These are phyloP conservation scores for Cryptosporidium ryanae DNA, from an alignment of 169 alveolate genomes.

Conservation along the genomic window DNA sequence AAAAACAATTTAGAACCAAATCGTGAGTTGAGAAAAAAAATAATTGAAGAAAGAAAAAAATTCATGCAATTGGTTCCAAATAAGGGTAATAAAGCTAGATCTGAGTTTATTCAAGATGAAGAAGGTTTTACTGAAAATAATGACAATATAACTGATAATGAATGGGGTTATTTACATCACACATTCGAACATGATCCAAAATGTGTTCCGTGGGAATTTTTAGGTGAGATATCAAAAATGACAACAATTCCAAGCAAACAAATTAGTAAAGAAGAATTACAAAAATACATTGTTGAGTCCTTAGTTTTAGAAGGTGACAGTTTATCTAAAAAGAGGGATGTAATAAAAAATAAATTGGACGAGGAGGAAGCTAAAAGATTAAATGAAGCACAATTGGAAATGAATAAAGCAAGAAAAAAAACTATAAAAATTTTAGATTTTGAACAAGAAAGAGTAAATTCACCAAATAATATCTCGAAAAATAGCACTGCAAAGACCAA, in stretches of 20 bases:
- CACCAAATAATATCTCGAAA: neutral
- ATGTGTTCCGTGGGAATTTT: conserved; percentile 72
- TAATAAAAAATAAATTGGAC: neutral
- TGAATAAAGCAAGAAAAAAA: neutral
- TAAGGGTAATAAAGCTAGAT: neutral
- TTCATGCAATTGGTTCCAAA: neutral
- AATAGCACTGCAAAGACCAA: neutral
- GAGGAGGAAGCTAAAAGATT: conserved; percentile 8
- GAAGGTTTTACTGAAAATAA: neutral
- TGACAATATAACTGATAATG: neutral
- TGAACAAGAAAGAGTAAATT: neutral
- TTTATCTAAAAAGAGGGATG: conserved; percentile 4
- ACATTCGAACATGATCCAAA: conserved; percentile 62
- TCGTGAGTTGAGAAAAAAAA: conserved; percentile 2
- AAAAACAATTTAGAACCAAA: conserved; percentile 7
- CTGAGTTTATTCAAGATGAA: conserved; percentile 1
- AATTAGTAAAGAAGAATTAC: conserved; percentile 20
- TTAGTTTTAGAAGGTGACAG: conserved; percentile 25
- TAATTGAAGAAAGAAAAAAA: conserved; percentile 9
- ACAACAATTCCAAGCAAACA: conserved; percentile 12
- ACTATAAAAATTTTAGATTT: too few relatives aligned
- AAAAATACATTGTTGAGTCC: conserved; percentile 51
- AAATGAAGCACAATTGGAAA: too few relatives aligned
- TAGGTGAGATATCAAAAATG: conserved; percentile 26
- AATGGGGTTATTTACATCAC: conserved; percentile 30